Conservation (phyloP, 108 stramenopile species). For the Pseudonitzschia pungens region DNA sequence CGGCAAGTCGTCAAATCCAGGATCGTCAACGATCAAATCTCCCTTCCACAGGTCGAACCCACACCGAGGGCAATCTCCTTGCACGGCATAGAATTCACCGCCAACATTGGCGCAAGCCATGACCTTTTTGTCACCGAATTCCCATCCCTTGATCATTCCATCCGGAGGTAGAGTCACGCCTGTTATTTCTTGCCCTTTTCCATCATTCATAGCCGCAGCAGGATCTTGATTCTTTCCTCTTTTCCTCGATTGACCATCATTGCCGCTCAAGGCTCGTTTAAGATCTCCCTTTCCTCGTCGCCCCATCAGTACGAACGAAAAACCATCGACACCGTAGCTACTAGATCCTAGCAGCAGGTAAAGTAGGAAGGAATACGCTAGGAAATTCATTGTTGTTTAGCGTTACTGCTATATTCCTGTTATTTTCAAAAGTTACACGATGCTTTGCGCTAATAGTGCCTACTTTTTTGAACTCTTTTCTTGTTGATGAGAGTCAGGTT, state of each 20-base stretch:
- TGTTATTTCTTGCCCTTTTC: constrained; percentile 84
- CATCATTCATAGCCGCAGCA: constrained; percentile 44
- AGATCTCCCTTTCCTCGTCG: constrained; percentile 61
- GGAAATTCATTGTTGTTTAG: neutral
- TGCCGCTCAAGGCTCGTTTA: constrained; percentile 37
- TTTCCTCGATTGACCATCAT: constrained; percentile 23
- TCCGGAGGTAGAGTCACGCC: constrained; percentile 76
- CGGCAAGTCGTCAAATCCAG: constrained; percentile 59
- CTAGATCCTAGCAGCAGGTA: neutral
- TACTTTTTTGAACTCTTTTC: too few relatives aligned
- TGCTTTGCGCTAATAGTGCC: too few relatives aligned
- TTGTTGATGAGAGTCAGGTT: too few relatives aligned
- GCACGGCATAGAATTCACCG: constrained; percentile 63
- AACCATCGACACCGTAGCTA: neutral
- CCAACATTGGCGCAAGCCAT: constrained; percentile 75
- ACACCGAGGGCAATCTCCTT: constrained; percentile 76
- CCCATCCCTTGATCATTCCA: constrained; percentile 78
- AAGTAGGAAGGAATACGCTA: neutral
- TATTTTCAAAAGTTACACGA: too few relatives aligned
- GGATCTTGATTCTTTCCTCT: constrained; percentile 8
- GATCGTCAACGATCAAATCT: constrained; percentile 60
- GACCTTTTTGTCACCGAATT: constrained; percentile 68
- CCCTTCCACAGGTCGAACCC: constrained; percentile 81
- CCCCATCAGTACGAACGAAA: constrained; percentile 54
- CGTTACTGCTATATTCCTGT: too few relatives aligned